Conservation (phyloP, 1,139 yeast species). For the Sugiyamaella sp. region DNA sequence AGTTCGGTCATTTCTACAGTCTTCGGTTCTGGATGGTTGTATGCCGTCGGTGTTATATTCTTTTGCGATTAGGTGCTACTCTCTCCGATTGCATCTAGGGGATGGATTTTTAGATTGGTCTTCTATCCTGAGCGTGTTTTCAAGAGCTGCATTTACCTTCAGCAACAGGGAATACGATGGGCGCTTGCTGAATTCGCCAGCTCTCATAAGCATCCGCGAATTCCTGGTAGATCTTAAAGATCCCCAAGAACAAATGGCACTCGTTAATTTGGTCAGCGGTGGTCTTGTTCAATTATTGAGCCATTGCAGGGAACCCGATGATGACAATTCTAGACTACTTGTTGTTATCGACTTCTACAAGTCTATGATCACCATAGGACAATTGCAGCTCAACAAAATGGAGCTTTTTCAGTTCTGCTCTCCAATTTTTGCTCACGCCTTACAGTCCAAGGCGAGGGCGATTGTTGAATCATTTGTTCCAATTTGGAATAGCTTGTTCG, state of each 20-base stretch:
- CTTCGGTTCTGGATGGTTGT: slow-evolving; percentile 9
- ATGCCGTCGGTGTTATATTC: slow-evolving; percentile 9
- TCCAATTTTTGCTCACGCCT: slow-evolving; percentile 5
- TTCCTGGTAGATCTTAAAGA: background rate
- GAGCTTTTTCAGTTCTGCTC: slow-evolving; percentile 12
- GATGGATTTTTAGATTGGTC: background rate
- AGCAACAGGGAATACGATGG: background rate
- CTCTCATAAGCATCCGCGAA: background rate
- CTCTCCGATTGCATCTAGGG: background rate
- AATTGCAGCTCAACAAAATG: background rate
- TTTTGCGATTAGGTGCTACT: slow-evolving; percentile 10
- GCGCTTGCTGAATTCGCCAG: background rate
- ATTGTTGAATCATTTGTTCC: slow-evolving; percentile 12
- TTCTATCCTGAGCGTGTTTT: background rate
- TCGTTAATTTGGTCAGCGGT: background rate
- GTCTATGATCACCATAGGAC: slow-evolving; percentile 6
- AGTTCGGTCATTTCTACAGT: slow-evolving; percentile 4
- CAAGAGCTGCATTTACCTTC: slow-evolving; percentile 4
- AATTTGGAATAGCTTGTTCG: slow-evolving; percentile 22
- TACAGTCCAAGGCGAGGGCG: slow-evolving; percentile 3
- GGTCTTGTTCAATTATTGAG: slow-evolving; percentile 3
- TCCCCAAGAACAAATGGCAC: background rate
- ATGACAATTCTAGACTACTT: background rate
- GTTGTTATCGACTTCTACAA: slow-evolving; percentile 1
- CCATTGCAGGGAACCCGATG: slow-evolving; percentile 5